Conservation (phyloP, 192 early-diverging fungal genomes). For the Backusella australiensis region DNA sequence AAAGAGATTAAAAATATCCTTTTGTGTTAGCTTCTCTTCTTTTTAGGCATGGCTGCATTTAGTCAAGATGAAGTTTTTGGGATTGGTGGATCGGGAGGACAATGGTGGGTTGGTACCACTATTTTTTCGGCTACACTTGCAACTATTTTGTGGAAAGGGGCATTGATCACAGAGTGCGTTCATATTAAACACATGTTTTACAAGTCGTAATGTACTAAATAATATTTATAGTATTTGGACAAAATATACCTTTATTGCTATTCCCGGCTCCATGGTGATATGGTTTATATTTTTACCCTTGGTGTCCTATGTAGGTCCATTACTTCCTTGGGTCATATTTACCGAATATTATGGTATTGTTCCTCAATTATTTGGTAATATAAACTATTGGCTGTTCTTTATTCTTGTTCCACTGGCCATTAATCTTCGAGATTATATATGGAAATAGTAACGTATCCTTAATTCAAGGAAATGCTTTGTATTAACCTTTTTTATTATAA, state of each 20-base stretch:
- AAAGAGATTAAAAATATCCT: background rate
- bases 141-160: slow-evolving; percentile 89
- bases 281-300: slow-evolving; percentile 89
- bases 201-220: background rate
- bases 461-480: background rate
- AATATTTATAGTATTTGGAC: slow-evolving; percentile 74
- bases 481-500: background rate
- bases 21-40: slow-evolving; percentile 58
- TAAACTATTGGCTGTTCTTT: slow-evolving; percentile 84
- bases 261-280: slow-evolving; percentile 85
- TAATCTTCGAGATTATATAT: slow-evolving; percentile 85
- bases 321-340: slow-evolving; percentile 54
- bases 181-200: background rate
- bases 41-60: slow-evolving; percentile 64
- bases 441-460: slow-evolving; percentile 83
- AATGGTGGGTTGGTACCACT: slow-evolving; percentile 90
- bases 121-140: slow-evolving; percentile 86
- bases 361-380: slow-evolving; percentile 56
- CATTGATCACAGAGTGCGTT: slow-evolving; percentile 75
- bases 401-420: slow-evolving; percentile 78
- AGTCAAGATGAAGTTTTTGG: slow-evolving; percentile 61
- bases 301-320: slow-evolving; percentile 77
- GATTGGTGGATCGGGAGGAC: slow-evolving; percentile 73
- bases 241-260: slow-evolving; percentile 87
- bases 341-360: slow-evolving; percentile 74